These are phyloP conservation scores for Hypomontagnella submonticulosa DNA, from an alignment of 495 filamentous ascomycete genomes.

Conservation along the genomic window DNA sequence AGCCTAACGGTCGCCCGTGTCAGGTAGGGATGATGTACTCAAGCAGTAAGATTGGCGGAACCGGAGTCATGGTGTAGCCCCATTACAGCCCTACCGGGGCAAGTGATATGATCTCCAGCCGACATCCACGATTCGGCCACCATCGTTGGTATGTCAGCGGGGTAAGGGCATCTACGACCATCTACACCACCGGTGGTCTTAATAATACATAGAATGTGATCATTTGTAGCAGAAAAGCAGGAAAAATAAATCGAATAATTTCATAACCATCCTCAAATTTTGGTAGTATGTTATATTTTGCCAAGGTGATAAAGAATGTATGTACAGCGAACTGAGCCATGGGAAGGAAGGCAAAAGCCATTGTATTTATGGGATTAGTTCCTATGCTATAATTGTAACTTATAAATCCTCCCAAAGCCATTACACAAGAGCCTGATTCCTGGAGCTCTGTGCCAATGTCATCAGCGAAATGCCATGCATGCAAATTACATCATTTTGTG, in stretches of 20 bases:
- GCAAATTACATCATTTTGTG: neutral
- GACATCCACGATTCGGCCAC: conserved; percentile 5
- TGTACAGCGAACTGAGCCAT: too few relatives aligned
- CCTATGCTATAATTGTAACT: conserved; percentile 12
- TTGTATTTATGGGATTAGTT: neutral
- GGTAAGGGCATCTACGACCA: conserved; percentile 2
- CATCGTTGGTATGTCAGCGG: conserved; percentile 30
- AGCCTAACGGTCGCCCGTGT: neutral
- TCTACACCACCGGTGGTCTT: too few relatives aligned
- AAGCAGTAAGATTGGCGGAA: conserved; percentile 30
- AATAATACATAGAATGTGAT: too few relatives aligned
- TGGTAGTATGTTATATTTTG: too few relatives aligned
- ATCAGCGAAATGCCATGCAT: conserved; percentile 1
- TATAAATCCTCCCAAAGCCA: neutral
- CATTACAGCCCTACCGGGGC: conserved; percentile 28
- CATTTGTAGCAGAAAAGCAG: too few relatives aligned
- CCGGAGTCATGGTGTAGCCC: conserved; percentile 20
- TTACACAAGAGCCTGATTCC: conserved; percentile 10
- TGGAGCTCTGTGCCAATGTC: conserved; percentile 11
- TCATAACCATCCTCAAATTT: too few relatives aligned
- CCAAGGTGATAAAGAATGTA: too few relatives aligned
- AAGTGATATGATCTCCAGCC: conserved; percentile 30
- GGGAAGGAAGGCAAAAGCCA: too few relatives aligned
- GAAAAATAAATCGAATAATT: too few relatives aligned
- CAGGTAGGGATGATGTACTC: conserved; percentile 1